Evolutionary conservation across 2,329 filamentous ascomycete species (phyloP).

Genomic region (Aspergillus intermedius): DNA sequence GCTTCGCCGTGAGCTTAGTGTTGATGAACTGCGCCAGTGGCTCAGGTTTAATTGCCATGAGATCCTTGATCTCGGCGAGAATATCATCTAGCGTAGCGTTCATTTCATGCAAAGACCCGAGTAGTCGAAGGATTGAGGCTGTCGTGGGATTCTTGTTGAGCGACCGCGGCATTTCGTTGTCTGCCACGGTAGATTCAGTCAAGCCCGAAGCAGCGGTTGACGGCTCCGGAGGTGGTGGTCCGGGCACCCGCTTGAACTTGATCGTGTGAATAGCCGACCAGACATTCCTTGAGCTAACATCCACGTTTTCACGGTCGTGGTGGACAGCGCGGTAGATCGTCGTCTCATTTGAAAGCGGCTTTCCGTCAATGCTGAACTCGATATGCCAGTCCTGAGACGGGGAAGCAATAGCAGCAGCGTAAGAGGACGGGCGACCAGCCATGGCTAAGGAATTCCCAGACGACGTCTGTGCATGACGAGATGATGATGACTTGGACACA

Average conservation of each 20-base stretch:
- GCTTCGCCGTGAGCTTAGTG: slow-evolving; percentile 93
- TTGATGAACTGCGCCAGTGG: slow-evolving; percentile 94
- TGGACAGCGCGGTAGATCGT: slow-evolving; percentile 95
- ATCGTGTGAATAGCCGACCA: slow-evolving; percentile 89
- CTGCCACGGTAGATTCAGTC: slow-evolving; percentile 45
- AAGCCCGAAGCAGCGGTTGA: slow-evolving; percentile 52
- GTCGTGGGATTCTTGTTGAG: slow-evolving; percentile 78
- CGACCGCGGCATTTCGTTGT: slow-evolving; percentile 65
- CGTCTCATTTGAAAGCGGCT: slow-evolving; percentile 79
- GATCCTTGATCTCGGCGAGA: slow-evolving; percentile 67
- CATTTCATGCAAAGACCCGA: slow-evolving; percentile 85
- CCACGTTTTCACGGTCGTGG: slow-evolving; percentile 54
- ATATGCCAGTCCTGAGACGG: slow-evolving; percentile 93
- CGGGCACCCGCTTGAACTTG: slow-evolving; percentile 79
- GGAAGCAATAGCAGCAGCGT: slow-evolving; percentile 74
- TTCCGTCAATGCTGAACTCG: slow-evolving; percentile 81
- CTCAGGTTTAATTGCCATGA: slow-evolving; percentile 67
- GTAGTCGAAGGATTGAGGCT: slow-evolving; percentile 75
- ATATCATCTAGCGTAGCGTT: slow-evolving; percentile 93
- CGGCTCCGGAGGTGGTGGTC: slow-evolving; percentile 70
- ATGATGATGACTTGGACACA: slow-evolving; percentile 38
- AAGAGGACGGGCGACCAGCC: slow-evolving; percentile 59
- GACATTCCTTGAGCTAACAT: slow-evolving; percentile 64
- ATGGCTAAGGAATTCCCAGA: slow-evolving; percentile 44
- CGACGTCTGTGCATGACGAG: slow-evolving; percentile 17